Percentiles rank a stretch among this genome's conserved stretches.
Conservation (phyloP, 768 basidiomycete genomes). For the Lactarius deliciosus region DNA sequence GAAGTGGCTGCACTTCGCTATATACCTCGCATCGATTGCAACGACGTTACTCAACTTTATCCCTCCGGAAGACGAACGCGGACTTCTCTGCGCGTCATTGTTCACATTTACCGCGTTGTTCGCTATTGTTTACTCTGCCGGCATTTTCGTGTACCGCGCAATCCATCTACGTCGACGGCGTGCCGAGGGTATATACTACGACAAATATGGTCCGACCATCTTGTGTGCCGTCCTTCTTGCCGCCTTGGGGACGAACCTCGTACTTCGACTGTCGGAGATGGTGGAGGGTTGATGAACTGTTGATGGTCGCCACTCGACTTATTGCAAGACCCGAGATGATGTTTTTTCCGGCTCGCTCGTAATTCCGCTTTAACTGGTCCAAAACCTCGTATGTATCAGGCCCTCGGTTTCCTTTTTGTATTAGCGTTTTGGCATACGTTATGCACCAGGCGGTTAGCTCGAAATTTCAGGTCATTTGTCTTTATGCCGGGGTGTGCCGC, state of each 20-base stretch:
- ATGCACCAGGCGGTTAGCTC: neutral
- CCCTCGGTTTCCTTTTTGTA: neutral
- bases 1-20: slow-evolving; percentile 89
- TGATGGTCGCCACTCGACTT: neutral
- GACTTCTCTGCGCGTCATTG: slow-evolving; percentile 81
- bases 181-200: slow-evolving; percentile 84
- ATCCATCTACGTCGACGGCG: slow-evolving; percentile 62
- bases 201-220: slow-evolving; percentile 81
- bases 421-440: neutral
- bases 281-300: neutral
- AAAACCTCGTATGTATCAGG: neutral
- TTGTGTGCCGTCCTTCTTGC: slow-evolving; percentile 67
- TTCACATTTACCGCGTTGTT: slow-evolving; percentile 91
- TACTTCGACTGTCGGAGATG: slow-evolving; percentile 60
- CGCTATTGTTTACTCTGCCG: slow-evolving; percentile 83
- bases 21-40: slow-evolving; percentile 86
- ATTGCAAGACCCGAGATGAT: neutral
- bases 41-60: slow-evolving; percentile 89
- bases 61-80: slow-evolving; percentile 64
- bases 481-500: neutral
- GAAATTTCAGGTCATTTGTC: neutral
- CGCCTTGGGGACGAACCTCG: slow-evolving; percentile 75
- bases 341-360: neutral
- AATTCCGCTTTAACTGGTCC: neutral
- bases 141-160: slow-evolving; percentile 77